Base-by-base conservation (phyloP, 345 rosid species). In the Populus ilicifolia region DNA sequence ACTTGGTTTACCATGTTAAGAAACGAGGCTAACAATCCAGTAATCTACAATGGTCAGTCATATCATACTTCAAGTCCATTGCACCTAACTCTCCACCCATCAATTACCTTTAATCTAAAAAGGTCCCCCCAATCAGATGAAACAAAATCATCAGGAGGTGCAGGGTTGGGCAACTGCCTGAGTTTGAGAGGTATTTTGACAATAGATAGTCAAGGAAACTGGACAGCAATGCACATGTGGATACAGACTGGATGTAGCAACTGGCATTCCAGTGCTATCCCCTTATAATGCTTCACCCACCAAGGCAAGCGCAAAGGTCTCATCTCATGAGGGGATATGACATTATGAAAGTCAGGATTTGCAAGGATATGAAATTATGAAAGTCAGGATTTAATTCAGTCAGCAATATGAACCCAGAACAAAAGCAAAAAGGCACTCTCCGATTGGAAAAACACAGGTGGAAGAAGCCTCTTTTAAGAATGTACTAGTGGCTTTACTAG, bases 201-300 rank as follows among this genome's bases (percentile, higher is more conserved):
- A 74, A 75, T 63, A 80, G 39, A 69, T 82, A 73, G 79, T 67
- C 62, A 25, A 67, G 62, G 79, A 83, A 71, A 43, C 13, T 6
- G 46, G 46, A 43, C 3, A 63, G 74, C 77, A 77, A 83, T 69
- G 72, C 81, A 78, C 79, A 71, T 80, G 77, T 46, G 52, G 52
- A 25, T 25, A 68, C 67, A 78, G 72, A 67, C 44, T 56, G 69
- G 65, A 59, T 18, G 65, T 69, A 78, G 71, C 77, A 83, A 70
- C 76, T 69, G 64, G 78, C 67, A 76, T 10, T 35, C 29, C 73
- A 78, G 66, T 69, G 69, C 81, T 71, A 68, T 59, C 44, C 54
- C 54, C 65, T 67, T 70, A 46, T 77, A 74, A 82, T 71, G 81
- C 71, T 69, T 84, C 82, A 86, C 79, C 90, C 69, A 86, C 85